Evolutionary conservation across 164 flowering plant genomes (phyloP).

Genomic region (Dillenia suffruticosa): DNA sequence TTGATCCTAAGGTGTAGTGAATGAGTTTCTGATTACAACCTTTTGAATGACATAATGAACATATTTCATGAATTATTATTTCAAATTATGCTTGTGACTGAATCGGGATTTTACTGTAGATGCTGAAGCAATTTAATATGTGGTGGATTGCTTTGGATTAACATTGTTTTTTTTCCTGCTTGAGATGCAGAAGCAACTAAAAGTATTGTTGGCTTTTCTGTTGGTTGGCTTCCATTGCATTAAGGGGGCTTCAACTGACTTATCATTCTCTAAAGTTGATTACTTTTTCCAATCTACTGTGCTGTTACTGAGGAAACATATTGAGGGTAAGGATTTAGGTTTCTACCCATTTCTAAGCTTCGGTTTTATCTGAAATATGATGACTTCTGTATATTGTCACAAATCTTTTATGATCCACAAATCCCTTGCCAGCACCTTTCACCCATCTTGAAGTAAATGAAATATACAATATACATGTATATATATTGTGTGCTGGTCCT

Average conservation of each 20-base stretch:
- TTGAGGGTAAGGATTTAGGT: constrained; percentile 35
- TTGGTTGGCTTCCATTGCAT: constrained; percentile 55
- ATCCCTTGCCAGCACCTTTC: no score
- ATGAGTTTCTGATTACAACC: no score
- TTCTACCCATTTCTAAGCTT: not conserved
- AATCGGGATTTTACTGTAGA: no score
- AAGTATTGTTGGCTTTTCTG: constrained; percentile 47
- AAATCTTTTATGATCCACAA: no score
- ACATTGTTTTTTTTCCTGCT: constrained; percentile 1
- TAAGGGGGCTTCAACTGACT: constrained; percentile 54
- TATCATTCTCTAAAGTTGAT: constrained; percentile 36
- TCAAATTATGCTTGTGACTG: no score
- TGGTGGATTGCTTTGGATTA: not conserved
- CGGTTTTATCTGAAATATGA: not conserved
- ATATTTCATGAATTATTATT: no score
- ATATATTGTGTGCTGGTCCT: no score
- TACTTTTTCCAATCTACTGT: constrained; percentile 37
- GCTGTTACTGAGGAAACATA: constrained; percentile 28
- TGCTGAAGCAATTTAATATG: no score
- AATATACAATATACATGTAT: no score
- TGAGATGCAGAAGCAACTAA: constrained; percentile 54
- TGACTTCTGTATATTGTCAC: no score
- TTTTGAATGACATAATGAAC: no score
- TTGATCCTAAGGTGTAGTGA: constrained; percentile 44
- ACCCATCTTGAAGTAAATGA: no score